Evolutionary conservation across 352 stramenopile species (phyloP), one percentile per base, ranked within the genome.

Genomic region (Ophiocytium majus): DNA sequence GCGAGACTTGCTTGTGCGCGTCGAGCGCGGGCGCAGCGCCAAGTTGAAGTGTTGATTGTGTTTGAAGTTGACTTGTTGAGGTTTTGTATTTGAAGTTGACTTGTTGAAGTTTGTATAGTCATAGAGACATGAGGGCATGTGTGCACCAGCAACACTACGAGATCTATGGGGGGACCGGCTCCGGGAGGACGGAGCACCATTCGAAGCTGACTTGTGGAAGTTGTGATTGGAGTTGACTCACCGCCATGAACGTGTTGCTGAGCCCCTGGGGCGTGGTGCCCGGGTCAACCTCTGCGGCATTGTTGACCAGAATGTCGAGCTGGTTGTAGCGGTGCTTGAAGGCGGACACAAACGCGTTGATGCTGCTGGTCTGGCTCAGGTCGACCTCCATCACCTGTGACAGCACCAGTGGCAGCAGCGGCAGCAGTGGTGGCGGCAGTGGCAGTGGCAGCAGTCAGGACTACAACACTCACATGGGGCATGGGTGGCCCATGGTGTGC

Each of bases 341-440:
- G 50, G 1, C 75, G 28, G 1, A 31, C 14, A 36, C 75, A 43
- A 81, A 81, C 1, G 5, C 14, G 1, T 36, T 28, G 34, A 81
- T 50, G 32, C 75, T 81, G n/a, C 50, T 33, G 17, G 50, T 37
- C 10, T 17, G 5, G 75, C 75, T 50, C 31, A 81, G 75, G 5
- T 81, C 75, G 10, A 81, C 5, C n/a, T 50, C 34, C 75, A 81
- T 81, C 36, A 81, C 36, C 75, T 81, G 49, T 71, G 17, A 78
- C 32, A 78, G 5, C 32, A 78, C 35, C 35, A 78, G n/a, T n/a
- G n/a, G n/a, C n/a, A n/a, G n/a, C n/a, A n/a, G n/a, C n/a, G n/a
- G n/a, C n/a, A n/a, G n/a, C n/a, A n/a, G n/a, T n/a, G n/a, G n/a
- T n/a, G n/a, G n/a, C n/a, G n/a, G n/a, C n/a, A n/a, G n/a, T n/a